Evolutionary conservation across 352 stramenopile genomes (phyloP).

Genomic region (Aphanomyces euteiches): DNA sequence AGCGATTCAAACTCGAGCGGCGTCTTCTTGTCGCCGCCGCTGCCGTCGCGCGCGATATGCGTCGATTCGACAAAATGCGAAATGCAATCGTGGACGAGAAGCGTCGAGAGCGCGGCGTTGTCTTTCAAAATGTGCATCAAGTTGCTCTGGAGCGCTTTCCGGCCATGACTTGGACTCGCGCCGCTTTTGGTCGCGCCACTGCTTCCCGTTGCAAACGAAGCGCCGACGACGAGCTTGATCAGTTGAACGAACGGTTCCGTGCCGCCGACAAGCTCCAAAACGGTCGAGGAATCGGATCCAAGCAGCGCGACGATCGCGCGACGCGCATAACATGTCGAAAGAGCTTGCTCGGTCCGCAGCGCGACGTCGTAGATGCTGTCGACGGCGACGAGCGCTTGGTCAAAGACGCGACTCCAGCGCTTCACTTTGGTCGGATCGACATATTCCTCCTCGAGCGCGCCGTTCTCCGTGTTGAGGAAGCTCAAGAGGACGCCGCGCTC

Average conservation of each 20-base stretch:
- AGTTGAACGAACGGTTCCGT: conserved; percentile 73
- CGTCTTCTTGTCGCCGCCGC: background rate
- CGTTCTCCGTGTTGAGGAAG: conserved; percentile 83
- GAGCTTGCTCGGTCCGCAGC: conserved; percentile 68
- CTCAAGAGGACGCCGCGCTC: conserved; percentile 70
- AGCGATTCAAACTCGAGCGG: conserved; percentile 61
- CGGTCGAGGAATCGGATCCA: conserved; percentile 26
- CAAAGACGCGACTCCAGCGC: conserved; percentile 76
- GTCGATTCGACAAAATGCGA: conserved; percentile 82
- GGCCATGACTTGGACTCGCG: too few relatives aligned
- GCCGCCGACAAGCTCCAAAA: conserved; percentile 57
- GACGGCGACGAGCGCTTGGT: conserved; percentile 61
- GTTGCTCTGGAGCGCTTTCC: background rate
- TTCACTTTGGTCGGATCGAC: conserved; percentile 65
- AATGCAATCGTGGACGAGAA: conserved; percentile 81
- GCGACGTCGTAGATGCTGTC: conserved; percentile 74
- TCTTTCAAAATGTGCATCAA: conserved; percentile 12
- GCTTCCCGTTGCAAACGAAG: background rate
- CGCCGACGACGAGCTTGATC: conserved; percentile 71
- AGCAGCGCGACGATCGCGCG: conserved; percentile 49
- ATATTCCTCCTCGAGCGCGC: conserved; percentile 82
- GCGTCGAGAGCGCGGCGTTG: conserved; percentile 20
- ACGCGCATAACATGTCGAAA: conserved; percentile 79
- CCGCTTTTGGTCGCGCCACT: too few relatives aligned
- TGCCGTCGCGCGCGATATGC: conserved; percentile 55